phyloP scores from a whole-genome alignment of 441 rosid species.

The Pelargonium cotyledonis region DNA sequence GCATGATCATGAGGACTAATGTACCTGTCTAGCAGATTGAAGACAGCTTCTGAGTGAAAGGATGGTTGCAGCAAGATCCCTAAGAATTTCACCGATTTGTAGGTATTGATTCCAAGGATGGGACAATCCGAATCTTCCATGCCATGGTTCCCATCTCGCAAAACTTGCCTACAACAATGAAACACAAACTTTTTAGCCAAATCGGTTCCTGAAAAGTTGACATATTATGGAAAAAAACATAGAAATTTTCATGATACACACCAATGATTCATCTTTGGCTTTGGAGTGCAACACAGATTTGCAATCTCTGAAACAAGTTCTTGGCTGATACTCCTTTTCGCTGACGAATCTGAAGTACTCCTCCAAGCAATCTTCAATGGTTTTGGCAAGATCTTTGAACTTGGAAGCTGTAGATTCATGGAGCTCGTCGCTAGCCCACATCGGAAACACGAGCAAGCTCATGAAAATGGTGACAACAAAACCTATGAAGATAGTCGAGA shows the following conservation, averaged over 20 bases:
- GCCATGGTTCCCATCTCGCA: constrained; percentile 50
- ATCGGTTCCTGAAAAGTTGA: constrained; percentile 17
- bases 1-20: constrained; percentile 22
- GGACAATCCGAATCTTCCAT: neutral
- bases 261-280: constrained; percentile 47
- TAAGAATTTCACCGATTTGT: constrained; percentile 39
- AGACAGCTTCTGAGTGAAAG: constrained; percentile 38
- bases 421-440: constrained; percentile 83
- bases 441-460: constrained; percentile 57
- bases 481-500: constrained; percentile 56
- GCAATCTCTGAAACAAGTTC: constrained; percentile 26
- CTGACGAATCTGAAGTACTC: constrained; percentile 26
- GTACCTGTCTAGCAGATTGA: constrained; percentile 35
- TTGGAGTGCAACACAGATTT: constrained; percentile 41
- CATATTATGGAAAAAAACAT: too few relatives aligned
- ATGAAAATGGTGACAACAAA: constrained; percentile 45
- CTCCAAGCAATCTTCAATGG: constrained; percentile 46
- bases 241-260: too few relatives aligned
- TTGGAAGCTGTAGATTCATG: constrained; percentile 45
- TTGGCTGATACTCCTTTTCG: constrained; percentile 26
- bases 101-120: constrained; percentile 31
- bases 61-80: constrained; percentile 41
- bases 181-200: neutral
- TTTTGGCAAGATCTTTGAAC: constrained; percentile 45
- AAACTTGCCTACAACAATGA: constrained; percentile 37